Evolutionary conservation across 1,139 yeast species (phyloP), one percentile per base, ranked within the genome.

Genomic region (Hemisphaericaspora lyxosophila): DNA sequence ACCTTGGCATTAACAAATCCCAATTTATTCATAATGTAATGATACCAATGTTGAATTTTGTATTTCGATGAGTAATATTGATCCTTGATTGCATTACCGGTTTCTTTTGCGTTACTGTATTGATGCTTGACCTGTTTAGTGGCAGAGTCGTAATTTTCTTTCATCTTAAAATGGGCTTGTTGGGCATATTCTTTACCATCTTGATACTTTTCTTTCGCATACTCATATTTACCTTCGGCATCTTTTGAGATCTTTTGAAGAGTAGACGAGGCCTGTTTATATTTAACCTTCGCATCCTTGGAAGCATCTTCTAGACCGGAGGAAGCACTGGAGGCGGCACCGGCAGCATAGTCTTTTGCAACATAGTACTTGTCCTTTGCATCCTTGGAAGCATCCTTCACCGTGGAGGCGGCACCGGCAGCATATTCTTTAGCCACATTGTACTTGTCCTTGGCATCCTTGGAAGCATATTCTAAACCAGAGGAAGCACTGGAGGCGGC

Each of bases 391-490:
- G 27, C 31, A n/a, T 22, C 41, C 5, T 15, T 33, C 6, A 33
- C 33, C 17, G 26, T 30, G 11, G 20, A 15, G 15, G 36, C 11
- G 7, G 32, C 36, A 12, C 11, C 19, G 3, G 8, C 7, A 14
- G 40, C 43, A 18, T 43, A 32, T 16, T 31, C 32, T 14, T 35
- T 33, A 8, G 49, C 50, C 17, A 43, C 35, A 18, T 45, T 44
- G 14, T 36, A 47, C 27, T 43, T 36, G 5, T 34, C 39, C 12
- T 39, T 37, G 6, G 42, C 41, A 26, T 44, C 41, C 15, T 38
- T 33, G 9, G 43, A 38, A 20, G 40, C 48, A 17, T 38, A 40
- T 7, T 37, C 41, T 15, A 19, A 6, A 19, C 8, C 23, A 19
- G 23, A 19, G 8, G 23, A 7, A 19, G 8, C 23, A 19, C 23